Conservation (phyloP, 73 alveolate genomes). For the Paramecium tetraurelia region DNA sequence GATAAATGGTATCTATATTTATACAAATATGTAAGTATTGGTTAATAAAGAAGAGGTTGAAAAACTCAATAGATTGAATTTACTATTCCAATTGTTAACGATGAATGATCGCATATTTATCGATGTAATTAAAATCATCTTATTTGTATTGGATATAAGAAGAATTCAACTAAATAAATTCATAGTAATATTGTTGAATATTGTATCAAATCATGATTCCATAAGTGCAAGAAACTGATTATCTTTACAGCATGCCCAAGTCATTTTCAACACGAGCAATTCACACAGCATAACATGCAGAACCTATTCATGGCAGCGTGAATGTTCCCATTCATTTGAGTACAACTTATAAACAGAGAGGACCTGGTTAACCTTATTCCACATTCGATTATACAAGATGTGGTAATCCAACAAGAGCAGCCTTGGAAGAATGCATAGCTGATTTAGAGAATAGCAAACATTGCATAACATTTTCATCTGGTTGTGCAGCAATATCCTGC, state of each 20-base stretch:
- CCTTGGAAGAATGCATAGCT: slow-evolving; percentile 78
- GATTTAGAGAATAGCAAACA: slow-evolving; percentile 79
- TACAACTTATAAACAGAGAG: slow-evolving; percentile 74
- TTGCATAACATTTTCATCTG: slow-evolving; percentile 76
- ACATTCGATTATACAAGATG: slow-evolving; percentile 36
- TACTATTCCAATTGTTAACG: background rate
- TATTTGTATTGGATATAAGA: background rate
- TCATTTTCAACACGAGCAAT: slow-evolving; percentile 80
- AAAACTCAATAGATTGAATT: background rate
- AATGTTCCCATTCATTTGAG: slow-evolving; percentile 81
- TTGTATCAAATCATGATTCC: background rate
- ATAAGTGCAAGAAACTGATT: background rate
- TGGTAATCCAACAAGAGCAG: slow-evolving; percentile 74
- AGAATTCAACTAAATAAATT: background rate
- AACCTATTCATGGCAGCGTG: slow-evolving; percentile 72
- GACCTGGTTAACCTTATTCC: background rate
- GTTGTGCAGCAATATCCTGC: slow-evolving; percentile 75
- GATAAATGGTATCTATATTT: background rate
- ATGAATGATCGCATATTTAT: background rate
- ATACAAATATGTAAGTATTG: background rate
- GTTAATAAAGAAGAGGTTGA: background rate
- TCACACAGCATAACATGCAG: slow-evolving; percentile 68
- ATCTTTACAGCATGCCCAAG: background rate
- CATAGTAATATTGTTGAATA: background rate
- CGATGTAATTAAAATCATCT: background rate